Evolutionary conservation across 2,329 filamentous ascomycete species (phyloP).

Genomic region (Penicillium griseofulvum): DNA sequence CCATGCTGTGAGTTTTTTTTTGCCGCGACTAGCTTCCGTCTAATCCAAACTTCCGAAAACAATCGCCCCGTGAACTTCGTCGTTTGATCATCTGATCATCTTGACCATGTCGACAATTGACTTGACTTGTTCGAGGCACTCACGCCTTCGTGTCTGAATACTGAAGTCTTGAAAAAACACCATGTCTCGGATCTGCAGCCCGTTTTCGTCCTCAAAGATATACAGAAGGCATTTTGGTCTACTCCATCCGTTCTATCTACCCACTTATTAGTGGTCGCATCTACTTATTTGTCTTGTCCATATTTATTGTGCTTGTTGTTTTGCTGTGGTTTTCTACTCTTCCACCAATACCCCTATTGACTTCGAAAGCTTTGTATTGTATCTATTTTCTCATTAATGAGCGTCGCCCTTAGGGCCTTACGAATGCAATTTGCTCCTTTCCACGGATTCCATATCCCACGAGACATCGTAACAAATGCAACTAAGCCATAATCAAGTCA

Average conservation of each 20-base stretch:
- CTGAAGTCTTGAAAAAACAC: conserved; percentile 3
- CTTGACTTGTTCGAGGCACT: conserved; percentile 3
- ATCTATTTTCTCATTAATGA: conserved; percentile 30
- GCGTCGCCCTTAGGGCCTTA: conserved; percentile 21
- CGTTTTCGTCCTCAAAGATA: neutral
- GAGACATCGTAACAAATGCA: neutral
- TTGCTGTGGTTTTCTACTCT: conserved; percentile 15
- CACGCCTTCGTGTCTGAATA: conserved; percentile 11
- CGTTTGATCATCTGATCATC: neutral
- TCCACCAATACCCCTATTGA: conserved; percentile 37
- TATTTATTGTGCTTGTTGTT: conserved; percentile 19
- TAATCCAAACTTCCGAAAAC: neutral
- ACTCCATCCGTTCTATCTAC: conserved; percentile 3
- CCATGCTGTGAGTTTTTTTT: conserved; percentile 36
- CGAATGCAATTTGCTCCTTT: conserved; percentile 17
- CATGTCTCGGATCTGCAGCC: neutral
- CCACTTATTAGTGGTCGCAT: conserved; percentile 8
- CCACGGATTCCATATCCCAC: neutral
- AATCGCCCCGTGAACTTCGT: neutral
- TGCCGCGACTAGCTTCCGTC: neutral
- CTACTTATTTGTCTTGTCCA: conserved; percentile 23
- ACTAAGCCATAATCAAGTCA: conserved; percentile 1
- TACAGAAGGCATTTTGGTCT: neutral
- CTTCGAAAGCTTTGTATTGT: conserved; percentile 23
- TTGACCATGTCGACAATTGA: neutral